phyloP scores from a whole-genome alignment of 148 eudicot genomes.

The Pharnaceum exiguum region DNA sequence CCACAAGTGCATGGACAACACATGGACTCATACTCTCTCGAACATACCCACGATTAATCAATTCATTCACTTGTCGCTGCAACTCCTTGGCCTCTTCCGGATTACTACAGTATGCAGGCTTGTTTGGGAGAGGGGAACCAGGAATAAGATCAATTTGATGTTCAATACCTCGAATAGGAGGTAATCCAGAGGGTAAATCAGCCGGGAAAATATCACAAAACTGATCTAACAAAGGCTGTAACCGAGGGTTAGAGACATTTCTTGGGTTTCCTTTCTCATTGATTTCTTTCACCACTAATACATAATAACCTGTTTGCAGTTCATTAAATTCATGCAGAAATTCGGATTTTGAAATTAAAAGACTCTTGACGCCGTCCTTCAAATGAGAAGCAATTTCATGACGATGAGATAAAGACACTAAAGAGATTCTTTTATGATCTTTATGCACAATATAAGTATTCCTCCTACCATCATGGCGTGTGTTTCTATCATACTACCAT shows the following conservation, averaged over 20 bases:
- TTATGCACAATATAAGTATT: background rate
- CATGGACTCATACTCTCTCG: slow-evolving; percentile 3
- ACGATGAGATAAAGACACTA: background rate
- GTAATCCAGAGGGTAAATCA: background rate
- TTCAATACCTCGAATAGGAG: background rate
- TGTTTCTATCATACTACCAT: background rate
- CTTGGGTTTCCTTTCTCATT: background rate
- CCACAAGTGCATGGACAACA: background rate
- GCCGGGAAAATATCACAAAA: background rate
- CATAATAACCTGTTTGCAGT: background rate
- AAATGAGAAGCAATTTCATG: background rate
- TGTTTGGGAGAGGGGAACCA: background rate
- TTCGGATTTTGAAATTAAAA: background rate
- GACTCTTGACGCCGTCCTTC: background rate
- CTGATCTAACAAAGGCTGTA: background rate
- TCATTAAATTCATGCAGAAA: background rate
- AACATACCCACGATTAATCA: background rate
- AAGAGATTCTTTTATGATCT: background rate
- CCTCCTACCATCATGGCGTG: background rate
- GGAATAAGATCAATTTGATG: background rate
- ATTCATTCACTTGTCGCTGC: background rate
- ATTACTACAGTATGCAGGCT: background rate
- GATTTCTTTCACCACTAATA: background rate
- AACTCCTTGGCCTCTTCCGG: background rate
- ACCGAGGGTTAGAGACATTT: background rate